Conservation (phyloP, 2,329 filamentous ascomycete species). For the Karstenula rhodostoma region DNA sequence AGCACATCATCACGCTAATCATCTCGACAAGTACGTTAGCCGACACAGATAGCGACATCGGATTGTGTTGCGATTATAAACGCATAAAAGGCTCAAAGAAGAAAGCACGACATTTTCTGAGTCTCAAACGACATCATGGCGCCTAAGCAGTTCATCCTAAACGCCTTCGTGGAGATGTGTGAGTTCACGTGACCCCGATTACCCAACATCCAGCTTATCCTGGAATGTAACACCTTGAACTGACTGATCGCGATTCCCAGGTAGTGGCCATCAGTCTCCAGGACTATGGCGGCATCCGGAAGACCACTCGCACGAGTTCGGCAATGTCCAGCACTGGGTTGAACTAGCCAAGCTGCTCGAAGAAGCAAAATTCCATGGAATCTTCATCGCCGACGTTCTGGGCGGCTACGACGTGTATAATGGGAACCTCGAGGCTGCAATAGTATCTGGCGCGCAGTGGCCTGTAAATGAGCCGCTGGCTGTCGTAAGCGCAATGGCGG, state of each 20-base stretch:
- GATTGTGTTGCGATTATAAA: constrained; percentile 16
- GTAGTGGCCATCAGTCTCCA: constrained; percentile 54
- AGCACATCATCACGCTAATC: constrained; percentile 37
- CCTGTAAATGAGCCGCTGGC: constrained; percentile 74
- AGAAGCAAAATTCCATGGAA: constrained; percentile 50
- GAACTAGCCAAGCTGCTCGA: constrained; percentile 50
- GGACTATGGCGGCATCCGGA: constrained; percentile 71
- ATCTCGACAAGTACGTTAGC: constrained; percentile 23
- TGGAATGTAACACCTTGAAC: not conserved
- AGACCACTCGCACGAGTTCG: constrained; percentile 68
- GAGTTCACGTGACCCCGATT: constrained; percentile 29
- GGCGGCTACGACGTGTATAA: constrained; percentile 74
- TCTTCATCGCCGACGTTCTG: constrained; percentile 58
- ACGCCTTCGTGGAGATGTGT: constrained; percentile 55
- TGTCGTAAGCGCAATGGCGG: constrained; percentile 72
- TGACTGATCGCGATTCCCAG: constrained; percentile 15
- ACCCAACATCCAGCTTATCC: constrained; percentile 17
- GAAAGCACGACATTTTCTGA: constrained; percentile 27
- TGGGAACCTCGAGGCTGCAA: constrained; percentile 67
- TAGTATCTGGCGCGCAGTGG: constrained; percentile 71
- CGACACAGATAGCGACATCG: constrained; percentile 31
- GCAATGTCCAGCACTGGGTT: constrained; percentile 48
- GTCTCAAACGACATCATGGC: constrained; percentile 27
- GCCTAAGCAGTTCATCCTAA: constrained; percentile 51
- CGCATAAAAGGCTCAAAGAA: constrained; percentile 18